Base-by-base conservation (phyloP, 23 red algal species). In the Gracilaria domingensis region DNA sequence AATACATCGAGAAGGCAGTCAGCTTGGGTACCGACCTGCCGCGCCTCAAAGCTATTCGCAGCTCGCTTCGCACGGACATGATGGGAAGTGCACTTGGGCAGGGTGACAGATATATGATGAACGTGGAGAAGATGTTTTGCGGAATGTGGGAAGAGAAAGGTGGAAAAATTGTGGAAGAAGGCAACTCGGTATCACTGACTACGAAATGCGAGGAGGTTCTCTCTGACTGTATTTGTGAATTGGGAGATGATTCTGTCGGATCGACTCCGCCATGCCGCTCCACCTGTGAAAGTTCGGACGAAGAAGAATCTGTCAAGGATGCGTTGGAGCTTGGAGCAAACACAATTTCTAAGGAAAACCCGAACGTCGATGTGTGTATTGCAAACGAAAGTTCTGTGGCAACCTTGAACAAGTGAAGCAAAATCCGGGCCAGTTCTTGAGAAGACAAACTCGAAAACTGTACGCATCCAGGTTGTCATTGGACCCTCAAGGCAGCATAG, bases 81-180 rank as follows among this genome's bases (percentile, higher is more conserved):
- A 85, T 96, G 72, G 62, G 80, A 18, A 88, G 83, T 78, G 45
- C 94, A 76, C 84, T 96, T 0, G 81, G 94, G 29, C 49, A 88
- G 14, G 78, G 65, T 45, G 65, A 55, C 23, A 29, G 80, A 8
- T 96, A 88, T 69, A 75, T 93, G 28, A 44, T 47, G 20, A 83
- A 92, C 14, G 74, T 96, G 13, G 85, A 96, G 35, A 61, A 81
- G 29, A 88, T 88, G 81, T 92, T 88, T 56, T 91, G 69, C 55
- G 81, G 70, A 65, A 96, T 96, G 87, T 96, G 94, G 94, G 40
- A 30, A 23, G 85, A 74, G 28, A 71, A 90, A 83, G 93, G 93
- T 11, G 93, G 93, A n/a, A 79, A 28, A 23, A 29, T 89, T 64
- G 86, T 66, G 12, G 62, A 75, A 50, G 80, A 44, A 64, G 33